These are phyloP conservation scores for Byssochlamys sp. DNA, from an alignment of 2,329 filamentous ascomycete genomes.

Conservation along the genomic window DNA sequence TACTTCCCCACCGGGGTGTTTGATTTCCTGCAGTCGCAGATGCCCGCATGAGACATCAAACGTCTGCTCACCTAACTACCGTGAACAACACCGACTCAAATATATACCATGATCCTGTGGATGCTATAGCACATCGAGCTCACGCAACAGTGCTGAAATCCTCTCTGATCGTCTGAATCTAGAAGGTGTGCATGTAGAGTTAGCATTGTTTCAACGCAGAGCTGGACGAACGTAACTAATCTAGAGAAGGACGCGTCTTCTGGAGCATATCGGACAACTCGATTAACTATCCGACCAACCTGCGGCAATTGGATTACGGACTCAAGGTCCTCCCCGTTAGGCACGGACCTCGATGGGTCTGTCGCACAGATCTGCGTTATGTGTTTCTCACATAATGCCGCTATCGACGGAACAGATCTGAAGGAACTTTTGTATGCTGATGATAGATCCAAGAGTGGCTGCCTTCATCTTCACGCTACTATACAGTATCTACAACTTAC, in stretches of 20 bases:
- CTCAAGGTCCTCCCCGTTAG: neutral
- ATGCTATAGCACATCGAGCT: neutral
- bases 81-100: neutral
- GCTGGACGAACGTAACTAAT: neutral
- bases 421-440: neutral
- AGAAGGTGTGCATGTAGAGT: neutral
- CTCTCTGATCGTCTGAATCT: neutral
- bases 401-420: neutral
- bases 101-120: neutral
- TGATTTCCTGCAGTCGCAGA: slow-evolving; percentile 33
- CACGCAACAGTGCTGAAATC: neutral
- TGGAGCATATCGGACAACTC: neutral
- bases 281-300: neutral
- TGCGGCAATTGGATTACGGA: neutral
- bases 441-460: neutral
- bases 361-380: neutral
- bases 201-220: neutral
- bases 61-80: neutral
- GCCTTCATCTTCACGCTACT: too few relatives aligned
- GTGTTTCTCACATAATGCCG: neutral
- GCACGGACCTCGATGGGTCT: neutral
- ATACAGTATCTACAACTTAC: neutral
- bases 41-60: slow-evolving; percentile 23
- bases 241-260: neutral
- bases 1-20: slow-evolving; percentile 35